Conservation (phyloP, 345 rosid genomes). For the Salix brachista region DNA sequence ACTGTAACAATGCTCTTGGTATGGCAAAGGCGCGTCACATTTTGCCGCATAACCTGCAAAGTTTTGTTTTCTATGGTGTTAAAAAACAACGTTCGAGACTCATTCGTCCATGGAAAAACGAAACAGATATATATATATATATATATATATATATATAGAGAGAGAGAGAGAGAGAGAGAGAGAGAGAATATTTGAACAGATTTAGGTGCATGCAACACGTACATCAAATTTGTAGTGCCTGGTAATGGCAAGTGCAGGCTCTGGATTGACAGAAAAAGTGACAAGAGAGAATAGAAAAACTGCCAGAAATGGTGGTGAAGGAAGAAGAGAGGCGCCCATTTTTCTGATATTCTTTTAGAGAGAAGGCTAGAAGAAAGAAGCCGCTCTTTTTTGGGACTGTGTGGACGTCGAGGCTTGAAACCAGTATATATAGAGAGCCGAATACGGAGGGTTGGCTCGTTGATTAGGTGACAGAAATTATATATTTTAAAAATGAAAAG, state of each 20-base stretch:
- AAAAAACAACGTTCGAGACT: background rate
- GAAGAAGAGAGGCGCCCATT: conserved; percentile 30
- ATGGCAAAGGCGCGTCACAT: conserved; percentile 21
- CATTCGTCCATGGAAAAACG: background rate
- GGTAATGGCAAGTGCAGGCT: conserved; percentile 12
- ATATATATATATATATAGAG: no score
- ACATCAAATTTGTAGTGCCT: conserved; percentile 21
- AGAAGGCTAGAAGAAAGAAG: background rate
- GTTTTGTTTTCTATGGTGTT: background rate
- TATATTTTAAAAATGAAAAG: background rate
- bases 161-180: background rate
- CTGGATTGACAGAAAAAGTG: background rate
- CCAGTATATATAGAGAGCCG: conserved; percentile 27
- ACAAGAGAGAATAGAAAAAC: conserved; percentile 1
- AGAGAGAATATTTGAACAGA: background rate
- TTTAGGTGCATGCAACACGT: background rate
- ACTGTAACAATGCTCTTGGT: conserved; percentile 17
- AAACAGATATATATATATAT: background rate
- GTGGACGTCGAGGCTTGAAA: conserved; percentile 11
- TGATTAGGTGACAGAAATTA: conserved; percentile 5
- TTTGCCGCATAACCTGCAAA: conserved; percentile 5
- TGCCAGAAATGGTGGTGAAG: conserved; percentile 19
- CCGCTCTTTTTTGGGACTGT: background rate
- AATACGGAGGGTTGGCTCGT: conserved; percentile 19
- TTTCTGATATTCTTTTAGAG: background rate